A percentile compares a stretch with the other conserved stretches of the same genome.
These are phyloP conservation scores for Boletus albobrunnescens DNA, from an alignment of 1,284 basidiomycete species.

Conservation along the genomic window DNA sequence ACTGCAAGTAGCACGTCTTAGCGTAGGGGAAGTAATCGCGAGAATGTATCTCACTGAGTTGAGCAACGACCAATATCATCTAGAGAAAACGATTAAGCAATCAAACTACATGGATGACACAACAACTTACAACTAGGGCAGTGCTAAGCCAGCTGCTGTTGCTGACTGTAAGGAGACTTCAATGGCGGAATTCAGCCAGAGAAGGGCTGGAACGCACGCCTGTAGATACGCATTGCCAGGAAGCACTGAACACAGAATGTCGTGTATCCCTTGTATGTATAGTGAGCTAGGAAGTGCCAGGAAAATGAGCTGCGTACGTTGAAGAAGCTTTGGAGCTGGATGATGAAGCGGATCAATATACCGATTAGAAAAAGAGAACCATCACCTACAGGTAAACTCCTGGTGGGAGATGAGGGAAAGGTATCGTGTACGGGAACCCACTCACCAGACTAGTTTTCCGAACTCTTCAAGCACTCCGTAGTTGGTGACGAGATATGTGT, in stretches of 20 bases:
- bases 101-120: constrained; percentile 9
- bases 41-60: constrained; percentile 53
- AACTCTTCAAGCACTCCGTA: constrained; percentile 39
- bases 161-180: constrained; percentile 22
- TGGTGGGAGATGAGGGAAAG: constrained; percentile 18
- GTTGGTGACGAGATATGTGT: constrained; percentile 50
- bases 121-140: constrained; percentile 18
- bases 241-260: constrained; percentile 38
- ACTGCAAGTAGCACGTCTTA: constrained; percentile 14
- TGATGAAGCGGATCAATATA: constrained; percentile 3
- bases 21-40: background rate
- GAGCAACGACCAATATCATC: constrained; percentile 42
- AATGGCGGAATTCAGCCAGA: background rate
- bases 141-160: constrained; percentile 16
- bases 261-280: constrained; percentile 23
- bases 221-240: constrained; percentile 28
- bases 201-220: constrained; percentile 15
- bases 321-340: constrained; percentile 34
- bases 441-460: constrained; percentile 44
- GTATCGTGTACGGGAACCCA: background rate
- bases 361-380: background rate
- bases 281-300: background rate
- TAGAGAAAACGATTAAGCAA: constrained; percentile 10
- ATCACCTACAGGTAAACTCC: constrained; percentile 45
- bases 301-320: constrained; percentile 18